Percentiles rank a stretch among this genome's conserved stretches.
Conservation (phyloP, 2,329 filamentous ascomycete species). For the Leptosphaerulina australis region DNA sequence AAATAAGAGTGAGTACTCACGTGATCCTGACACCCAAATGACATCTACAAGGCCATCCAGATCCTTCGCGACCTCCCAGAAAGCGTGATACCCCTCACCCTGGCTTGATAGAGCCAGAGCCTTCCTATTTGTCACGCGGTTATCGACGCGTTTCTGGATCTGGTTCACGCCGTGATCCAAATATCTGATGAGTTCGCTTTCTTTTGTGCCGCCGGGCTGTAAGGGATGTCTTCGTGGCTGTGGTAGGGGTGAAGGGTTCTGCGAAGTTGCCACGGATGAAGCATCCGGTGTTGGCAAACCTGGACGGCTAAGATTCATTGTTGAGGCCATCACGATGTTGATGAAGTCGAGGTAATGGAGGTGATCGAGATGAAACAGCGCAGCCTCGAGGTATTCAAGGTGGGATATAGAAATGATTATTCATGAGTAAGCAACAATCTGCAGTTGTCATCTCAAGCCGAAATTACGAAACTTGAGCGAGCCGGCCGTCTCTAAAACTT, state of each 20-base stretch:
- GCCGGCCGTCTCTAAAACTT: no score
- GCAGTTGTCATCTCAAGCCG: slow-evolving; percentile 19
- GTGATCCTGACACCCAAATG: slow-evolving; percentile 85
- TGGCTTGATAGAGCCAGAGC: slow-evolving; percentile 51
- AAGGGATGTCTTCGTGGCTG: slow-evolving; percentile 60
- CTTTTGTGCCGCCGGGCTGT: slow-evolving; percentile 62
- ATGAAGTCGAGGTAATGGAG: neutral
- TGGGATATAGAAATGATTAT: slow-evolving; percentile 13
- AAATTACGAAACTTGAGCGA: neutral
- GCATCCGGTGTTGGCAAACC: slow-evolving; percentile 55
- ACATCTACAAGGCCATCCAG: slow-evolving; percentile 77
- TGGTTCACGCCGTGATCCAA: slow-evolving; percentile 58
- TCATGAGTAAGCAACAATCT: slow-evolving; percentile 24
- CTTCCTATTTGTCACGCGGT: slow-evolving; percentile 52
- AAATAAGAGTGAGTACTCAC: slow-evolving; percentile 58
- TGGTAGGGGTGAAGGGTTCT: slow-evolving; percentile 54
- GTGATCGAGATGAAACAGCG: no score
- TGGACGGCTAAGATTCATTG: slow-evolving; percentile 1
- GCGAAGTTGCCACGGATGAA: slow-evolving; percentile 53
- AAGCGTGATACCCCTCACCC: slow-evolving; percentile 62
- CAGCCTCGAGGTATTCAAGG: slow-evolving; percentile 13
- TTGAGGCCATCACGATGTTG: slow-evolving; percentile 20
- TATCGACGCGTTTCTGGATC: slow-evolving; percentile 39
- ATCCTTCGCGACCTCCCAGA: slow-evolving; percentile 74
- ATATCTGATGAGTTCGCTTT: slow-evolving; percentile 63